Conservation (phyloP, 2,329 filamentous ascomycete genomes). For the Penicillium hordei region DNA sequence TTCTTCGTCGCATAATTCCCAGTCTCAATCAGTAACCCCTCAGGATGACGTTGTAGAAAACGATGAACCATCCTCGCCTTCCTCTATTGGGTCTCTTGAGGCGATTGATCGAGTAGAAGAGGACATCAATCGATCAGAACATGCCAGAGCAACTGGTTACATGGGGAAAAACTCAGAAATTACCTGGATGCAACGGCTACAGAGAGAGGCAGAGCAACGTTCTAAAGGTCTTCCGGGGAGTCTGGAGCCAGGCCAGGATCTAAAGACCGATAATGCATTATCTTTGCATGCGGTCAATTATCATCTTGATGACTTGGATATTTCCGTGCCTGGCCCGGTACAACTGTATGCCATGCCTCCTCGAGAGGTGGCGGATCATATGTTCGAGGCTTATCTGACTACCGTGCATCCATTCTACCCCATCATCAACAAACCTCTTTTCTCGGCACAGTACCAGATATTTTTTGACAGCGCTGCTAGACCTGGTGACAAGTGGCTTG, state of each 20-base stretch:
- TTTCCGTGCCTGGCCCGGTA: slow-evolving; percentile 42
- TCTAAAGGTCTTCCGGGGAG: slow-evolving; percentile 29
- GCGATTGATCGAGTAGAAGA: slow-evolving; percentile 49
- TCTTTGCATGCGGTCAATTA: slow-evolving; percentile 40
- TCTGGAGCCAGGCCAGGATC: slow-evolving; percentile 26
- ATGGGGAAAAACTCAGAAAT: slow-evolving; percentile 50
- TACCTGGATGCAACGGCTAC: slow-evolving; percentile 47
- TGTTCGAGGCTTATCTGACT: slow-evolving; percentile 45
- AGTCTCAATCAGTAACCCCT: slow-evolving; percentile 33
- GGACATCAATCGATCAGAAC: slow-evolving; percentile 42
- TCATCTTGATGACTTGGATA: slow-evolving; percentile 47
- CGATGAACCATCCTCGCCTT: slow-evolving; percentile 32
- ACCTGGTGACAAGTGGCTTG: slow-evolving; percentile 44
- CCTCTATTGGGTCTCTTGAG: slow-evolving; percentile 45
- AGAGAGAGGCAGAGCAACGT: slow-evolving; percentile 40
- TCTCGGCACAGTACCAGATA: slow-evolving; percentile 42
- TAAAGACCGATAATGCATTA: slow-evolving; percentile 33
- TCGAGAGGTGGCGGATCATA: slow-evolving; percentile 40
- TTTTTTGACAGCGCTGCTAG: slow-evolving; percentile 38
- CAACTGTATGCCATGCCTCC: slow-evolving; percentile 45
- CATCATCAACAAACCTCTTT: slow-evolving; percentile 45
- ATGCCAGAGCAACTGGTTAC: slow-evolving; percentile 42
- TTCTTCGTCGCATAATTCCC: slow-evolving; percentile 23
- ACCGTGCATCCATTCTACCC: slow-evolving; percentile 48
- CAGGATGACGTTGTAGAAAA: slow-evolving; percentile 29